Evolutionary conservation across 345 rosid genomes (phyloP).

Genomic region (Pistacia atlantica): DNA sequence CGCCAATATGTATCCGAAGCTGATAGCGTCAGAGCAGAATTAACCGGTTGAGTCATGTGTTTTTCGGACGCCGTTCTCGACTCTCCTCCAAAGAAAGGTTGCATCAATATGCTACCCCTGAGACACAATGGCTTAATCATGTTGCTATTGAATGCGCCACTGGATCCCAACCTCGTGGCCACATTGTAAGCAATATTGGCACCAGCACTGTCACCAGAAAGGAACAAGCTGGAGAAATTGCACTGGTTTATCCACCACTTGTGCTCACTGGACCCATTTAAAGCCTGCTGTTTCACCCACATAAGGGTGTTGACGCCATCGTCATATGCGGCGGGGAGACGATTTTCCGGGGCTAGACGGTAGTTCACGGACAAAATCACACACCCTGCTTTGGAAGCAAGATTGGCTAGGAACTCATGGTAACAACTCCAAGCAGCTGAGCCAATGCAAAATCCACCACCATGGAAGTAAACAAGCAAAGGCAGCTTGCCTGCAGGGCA

Average conservation of each 20-base stretch:
- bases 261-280: constrained; percentile 34
- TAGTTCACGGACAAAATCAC: constrained; percentile 52
- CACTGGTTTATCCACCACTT: constrained; percentile 50
- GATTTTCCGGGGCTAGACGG: constrained; percentile 65
- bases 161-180: constrained; percentile 33
- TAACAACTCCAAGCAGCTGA: constrained; percentile 71
- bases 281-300: constrained; percentile 59
- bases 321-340: constrained; percentile 67
- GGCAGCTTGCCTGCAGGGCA: constrained; percentile 43
- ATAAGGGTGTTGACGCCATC: constrained; percentile 55
- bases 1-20: constrained; percentile 84
- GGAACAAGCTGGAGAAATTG: constrained; percentile 47
- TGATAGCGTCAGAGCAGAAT: constrained; percentile 59
- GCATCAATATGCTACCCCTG: constrained; percentile 58
- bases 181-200: constrained; percentile 67
- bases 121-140: constrained; percentile 25
- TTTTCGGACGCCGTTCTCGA: constrained; percentile 61
- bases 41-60: constrained; percentile 33
- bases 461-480: constrained; percentile 68
- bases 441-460: constrained; percentile 74
- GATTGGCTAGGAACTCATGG: constrained; percentile 55
- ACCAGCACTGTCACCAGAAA: constrained; percentile 80
- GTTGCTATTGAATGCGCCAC: constrained; percentile 6
- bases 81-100: constrained; percentile 76
- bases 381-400: constrained; percentile 52